phyloP scores from a whole-genome alignment of 805 yeast genomes.

The Myxozyma neglecta region DNA sequence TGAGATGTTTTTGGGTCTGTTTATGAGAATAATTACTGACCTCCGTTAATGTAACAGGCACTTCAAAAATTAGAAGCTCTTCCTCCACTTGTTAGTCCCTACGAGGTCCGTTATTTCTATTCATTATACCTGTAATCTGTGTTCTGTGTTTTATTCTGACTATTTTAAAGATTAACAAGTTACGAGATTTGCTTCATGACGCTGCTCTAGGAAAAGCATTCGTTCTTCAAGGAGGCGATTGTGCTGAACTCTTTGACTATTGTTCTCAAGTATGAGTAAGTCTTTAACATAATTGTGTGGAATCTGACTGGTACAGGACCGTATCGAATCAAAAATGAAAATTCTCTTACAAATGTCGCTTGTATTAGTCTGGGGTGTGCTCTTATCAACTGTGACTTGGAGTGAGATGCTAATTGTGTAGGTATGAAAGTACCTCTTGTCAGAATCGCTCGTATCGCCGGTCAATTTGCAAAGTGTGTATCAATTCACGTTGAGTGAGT shows the following conservation, averaged over 20 bases:
- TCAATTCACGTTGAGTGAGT: not conserved
- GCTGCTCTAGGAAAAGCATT: slow-evolving; percentile 49
- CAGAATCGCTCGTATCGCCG: slow-evolving; percentile 47
- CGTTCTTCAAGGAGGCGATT: slow-evolving; percentile 48
- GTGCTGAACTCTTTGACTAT: slow-evolving; percentile 48
- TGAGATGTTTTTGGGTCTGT: no score
- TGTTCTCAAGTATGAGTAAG: slow-evolving; percentile 37
- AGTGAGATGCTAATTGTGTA: not conserved
- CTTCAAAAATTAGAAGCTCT: slow-evolving; percentile 45
- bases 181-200: slow-evolving; percentile 41
- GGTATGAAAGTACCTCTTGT: slow-evolving; percentile 44
- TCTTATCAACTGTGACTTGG: not conserved
- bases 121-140: not conserved
- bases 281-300: not conserved
- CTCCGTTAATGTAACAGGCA: slow-evolving; percentile 33
- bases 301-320: slow-evolving; percentile 9
- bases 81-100: slow-evolving; percentile 46
- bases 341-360: slow-evolving; percentile 47
- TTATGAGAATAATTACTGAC: not conserved
- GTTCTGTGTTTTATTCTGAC: not conserved
- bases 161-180: slow-evolving; percentile 36
- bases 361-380: slow-evolving; percentile 46
- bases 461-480: slow-evolving; percentile 45
- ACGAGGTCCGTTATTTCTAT: slow-evolving; percentile 33
- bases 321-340: slow-evolving; percentile 46